These are phyloP conservation scores for Neurospora pannonica DNA, from an alignment of 495 filamentous ascomycete species.

Conservation along the genomic window DNA sequence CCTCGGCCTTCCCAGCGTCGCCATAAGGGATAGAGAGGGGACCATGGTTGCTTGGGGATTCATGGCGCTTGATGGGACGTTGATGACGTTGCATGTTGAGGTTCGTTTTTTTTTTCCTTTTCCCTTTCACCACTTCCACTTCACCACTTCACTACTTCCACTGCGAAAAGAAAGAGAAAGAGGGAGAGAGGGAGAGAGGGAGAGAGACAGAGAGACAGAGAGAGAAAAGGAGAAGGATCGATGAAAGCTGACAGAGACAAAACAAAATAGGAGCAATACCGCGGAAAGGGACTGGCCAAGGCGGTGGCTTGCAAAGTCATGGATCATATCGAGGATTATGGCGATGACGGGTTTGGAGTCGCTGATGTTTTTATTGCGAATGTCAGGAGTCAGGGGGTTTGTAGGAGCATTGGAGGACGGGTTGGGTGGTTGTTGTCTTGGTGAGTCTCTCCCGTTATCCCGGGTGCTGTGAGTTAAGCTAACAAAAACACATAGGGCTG, in stretches of 20 bases:
- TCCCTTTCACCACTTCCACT: not conserved
- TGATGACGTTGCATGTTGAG: slow-evolving; percentile 28
- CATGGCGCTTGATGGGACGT: slow-evolving; percentile 26
- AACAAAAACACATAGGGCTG: not conserved
- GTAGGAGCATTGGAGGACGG: slow-evolving; percentile 34
- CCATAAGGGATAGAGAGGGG: slow-evolving; percentile 2
- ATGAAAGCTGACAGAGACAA: not conserved
- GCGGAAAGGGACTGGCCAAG: slow-evolving; percentile 36
- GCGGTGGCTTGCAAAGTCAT: slow-evolving; percentile 31
- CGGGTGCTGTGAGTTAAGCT: too few relatives aligned
- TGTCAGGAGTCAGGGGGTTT: slow-evolving; percentile 29
- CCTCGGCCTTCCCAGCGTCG: not conserved
- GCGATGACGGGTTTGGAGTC: slow-evolving; percentile 29
- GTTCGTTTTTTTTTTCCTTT: slow-evolving; percentile 7
- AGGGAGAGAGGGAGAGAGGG: too few relatives aligned
- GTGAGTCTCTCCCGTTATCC: not conserved
- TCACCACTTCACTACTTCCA: too few relatives aligned
- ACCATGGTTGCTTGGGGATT: slow-evolving; percentile 36
- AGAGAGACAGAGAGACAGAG: too few relatives aligned
- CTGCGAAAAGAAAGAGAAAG: too few relatives aligned
- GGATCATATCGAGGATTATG: slow-evolving; percentile 27
- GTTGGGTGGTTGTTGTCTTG: slow-evolving; percentile 29
- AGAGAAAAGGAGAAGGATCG: too few relatives aligned
- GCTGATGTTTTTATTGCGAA: slow-evolving; percentile 36
- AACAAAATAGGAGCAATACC: slow-evolving; percentile 25